Evolutionary conservation across 805 yeast species (phyloP).

Genomic region (Blastobotrys terrestris): DNA sequence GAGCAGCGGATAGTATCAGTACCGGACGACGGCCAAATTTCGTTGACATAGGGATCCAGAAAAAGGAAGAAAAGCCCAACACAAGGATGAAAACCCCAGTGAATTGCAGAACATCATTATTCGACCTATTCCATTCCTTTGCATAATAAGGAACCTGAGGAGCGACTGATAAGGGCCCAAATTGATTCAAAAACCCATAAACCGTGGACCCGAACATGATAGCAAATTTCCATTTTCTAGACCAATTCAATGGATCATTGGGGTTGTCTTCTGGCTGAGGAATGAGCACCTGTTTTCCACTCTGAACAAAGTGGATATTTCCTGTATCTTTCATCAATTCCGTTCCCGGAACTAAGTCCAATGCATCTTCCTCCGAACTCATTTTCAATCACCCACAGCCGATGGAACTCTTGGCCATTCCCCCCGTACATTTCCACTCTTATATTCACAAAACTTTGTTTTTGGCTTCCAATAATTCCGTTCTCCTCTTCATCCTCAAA

Average conservation of each 20-base stretch:
- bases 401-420: too few relatives aligned
- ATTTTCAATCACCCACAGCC: too few relatives aligned
- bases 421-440: too few relatives aligned
- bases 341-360: constrained; percentile 7
- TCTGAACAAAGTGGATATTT: constrained; percentile 6
- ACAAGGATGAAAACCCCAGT: constrained; percentile 45
- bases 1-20: constrained; percentile 30
- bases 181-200: constrained; percentile 7
- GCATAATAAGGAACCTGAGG: constrained; percentile 10
- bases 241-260: constrained; percentile 49
- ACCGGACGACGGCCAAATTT: constrained; percentile 10
- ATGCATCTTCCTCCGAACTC: not conserved
- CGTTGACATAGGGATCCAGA: constrained; percentile 39
- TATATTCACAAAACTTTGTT: not conserved
- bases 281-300: constrained; percentile 4
- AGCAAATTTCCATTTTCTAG: constrained; percentile 30
- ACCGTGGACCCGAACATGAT: constrained; percentile 6
- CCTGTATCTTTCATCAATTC: constrained; percentile 8
- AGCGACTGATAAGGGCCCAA: constrained; percentile 10
- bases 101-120: constrained; percentile 5
- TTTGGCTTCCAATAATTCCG: not conserved
- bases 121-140: constrained; percentile 6
- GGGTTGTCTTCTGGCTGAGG: constrained; percentile 38
- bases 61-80: constrained; percentile 46
- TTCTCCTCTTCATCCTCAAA: not conserved